phyloP scores from a whole-genome alignment of 2,329 filamentous ascomycete genomes.

The Fusarium sambucinum region DNA sequence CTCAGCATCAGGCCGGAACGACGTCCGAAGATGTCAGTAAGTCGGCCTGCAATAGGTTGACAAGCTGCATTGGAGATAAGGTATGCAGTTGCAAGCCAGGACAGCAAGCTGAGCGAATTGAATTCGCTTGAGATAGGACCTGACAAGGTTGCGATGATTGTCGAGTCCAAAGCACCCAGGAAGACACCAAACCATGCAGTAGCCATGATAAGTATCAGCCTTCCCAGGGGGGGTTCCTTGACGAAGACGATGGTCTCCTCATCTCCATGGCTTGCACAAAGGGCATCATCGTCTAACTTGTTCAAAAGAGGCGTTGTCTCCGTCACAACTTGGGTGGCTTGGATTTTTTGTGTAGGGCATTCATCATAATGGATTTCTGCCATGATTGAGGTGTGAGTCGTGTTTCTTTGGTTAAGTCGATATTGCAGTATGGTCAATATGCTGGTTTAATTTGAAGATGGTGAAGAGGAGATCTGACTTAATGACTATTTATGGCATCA shows the following conservation, averaged over 20 bases:
- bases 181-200: conserved; percentile 51
- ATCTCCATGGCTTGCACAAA: not conserved
- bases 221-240: not conserved
- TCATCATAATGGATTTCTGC: not conserved
- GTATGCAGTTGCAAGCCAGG: conserved; percentile 85
- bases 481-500: not conserved
- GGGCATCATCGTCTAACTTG: not conserved
- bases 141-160: conserved; percentile 82
- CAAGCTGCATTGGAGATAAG: conserved; percentile 80
- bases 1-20: conserved; percentile 78
- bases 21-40: conserved; percentile 85
- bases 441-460: not conserved
- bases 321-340: not conserved
- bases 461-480: not conserved
- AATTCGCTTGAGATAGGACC: conserved; percentile 82
- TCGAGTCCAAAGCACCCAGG: conserved; percentile 72
- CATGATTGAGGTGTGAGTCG: not conserved
- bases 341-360: not conserved
- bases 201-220: conserved; percentile 3
- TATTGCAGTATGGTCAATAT: not conserved
- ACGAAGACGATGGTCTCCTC: not conserved
- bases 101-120: conserved; percentile 78
- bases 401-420: not conserved
- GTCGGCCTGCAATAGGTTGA: conserved; percentile 75
- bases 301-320: not conserved